Conservation (phyloP, 345 rosid genomes). For the Citrus mangshanensis region DNA sequence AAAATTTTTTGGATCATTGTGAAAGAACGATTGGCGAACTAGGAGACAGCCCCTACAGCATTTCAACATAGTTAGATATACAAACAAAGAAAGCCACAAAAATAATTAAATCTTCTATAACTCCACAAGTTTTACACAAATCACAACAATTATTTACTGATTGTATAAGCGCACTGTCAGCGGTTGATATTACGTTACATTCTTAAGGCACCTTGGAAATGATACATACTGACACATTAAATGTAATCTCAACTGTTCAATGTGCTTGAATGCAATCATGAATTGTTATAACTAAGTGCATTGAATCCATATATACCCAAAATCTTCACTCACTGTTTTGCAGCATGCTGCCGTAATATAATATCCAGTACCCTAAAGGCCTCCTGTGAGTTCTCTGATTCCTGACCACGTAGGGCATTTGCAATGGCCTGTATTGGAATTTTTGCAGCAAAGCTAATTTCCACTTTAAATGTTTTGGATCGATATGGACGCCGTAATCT, state of each 20-base stretch:
- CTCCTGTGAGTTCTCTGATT: constrained; percentile 69
- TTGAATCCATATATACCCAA: background rate
- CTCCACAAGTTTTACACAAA: background rate
- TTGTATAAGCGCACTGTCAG: background rate
- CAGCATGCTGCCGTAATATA: constrained; percentile 81
- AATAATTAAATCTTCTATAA: background rate
- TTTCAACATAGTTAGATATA: background rate
- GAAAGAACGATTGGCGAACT: constrained; percentile 85
- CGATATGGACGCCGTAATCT: constrained; percentile 56
- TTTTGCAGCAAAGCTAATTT: constrained; percentile 69
- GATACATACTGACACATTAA: background rate
- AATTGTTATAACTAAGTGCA: background rate
- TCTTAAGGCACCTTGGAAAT: background rate
- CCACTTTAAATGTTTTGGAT: constrained; percentile 62
- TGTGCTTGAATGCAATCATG: background rate
- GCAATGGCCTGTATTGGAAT: constrained; percentile 87
- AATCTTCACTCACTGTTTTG: constrained; percentile 59
- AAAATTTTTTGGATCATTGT: constrained; percentile 65
- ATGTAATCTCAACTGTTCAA: background rate
- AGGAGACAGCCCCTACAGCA: constrained; percentile 84
- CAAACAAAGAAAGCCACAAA: background rate
- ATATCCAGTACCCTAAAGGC: constrained; percentile 80
- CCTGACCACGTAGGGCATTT: constrained; percentile 73
- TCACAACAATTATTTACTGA: background rate
- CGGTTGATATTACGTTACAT: background rate